These are phyloP conservation scores for Chiua virens DNA, from an alignment of 768 basidiomycete species.

Conservation along the genomic window DNA sequence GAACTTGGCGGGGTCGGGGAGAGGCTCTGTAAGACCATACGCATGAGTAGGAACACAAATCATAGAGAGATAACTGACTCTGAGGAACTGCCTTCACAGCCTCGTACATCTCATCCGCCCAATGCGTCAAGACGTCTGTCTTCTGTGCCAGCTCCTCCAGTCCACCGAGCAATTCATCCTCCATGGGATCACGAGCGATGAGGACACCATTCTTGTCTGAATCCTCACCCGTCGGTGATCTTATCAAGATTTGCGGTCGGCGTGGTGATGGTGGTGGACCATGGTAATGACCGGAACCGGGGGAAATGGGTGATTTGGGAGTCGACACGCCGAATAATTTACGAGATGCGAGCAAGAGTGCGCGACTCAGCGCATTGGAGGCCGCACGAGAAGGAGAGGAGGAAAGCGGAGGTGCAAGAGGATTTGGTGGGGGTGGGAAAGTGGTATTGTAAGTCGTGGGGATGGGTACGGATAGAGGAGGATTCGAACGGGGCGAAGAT, in stretches of 20 bases:
- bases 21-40: conserved; percentile 53
- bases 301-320: conserved; percentile 37
- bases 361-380: conserved; percentile 74
- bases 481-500: conserved; percentile 22
- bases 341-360: conserved; percentile 77
- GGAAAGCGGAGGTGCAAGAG: conserved; percentile 53
- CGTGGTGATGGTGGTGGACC: conserved; percentile 57
- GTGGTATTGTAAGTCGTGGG: conserved; percentile 43
- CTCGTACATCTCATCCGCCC: conserved; percentile 94
- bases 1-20: conserved; percentile 80
- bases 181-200: conserved; percentile 61
- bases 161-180: conserved; percentile 75
- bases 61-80: conserved; percentile 48
- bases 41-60: conserved; percentile 1
- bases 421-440: conserved; percentile 65
- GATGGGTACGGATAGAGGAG: conserved; percentile 23
- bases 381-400: conserved; percentile 69
- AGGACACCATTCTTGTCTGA: conserved; percentile 19
- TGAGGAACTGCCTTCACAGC: conserved; percentile 82
- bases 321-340: conserved; percentile 68
- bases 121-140: conserved; percentile 88
- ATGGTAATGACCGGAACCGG: conserved; percentile 38
- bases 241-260: conserved; percentile 51
- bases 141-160: conserved; percentile 95
- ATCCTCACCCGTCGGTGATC: conserved; percentile 38